Conservation (phyloP, 768 basidiomycete species). For the Lentinus brumalis region DNA sequence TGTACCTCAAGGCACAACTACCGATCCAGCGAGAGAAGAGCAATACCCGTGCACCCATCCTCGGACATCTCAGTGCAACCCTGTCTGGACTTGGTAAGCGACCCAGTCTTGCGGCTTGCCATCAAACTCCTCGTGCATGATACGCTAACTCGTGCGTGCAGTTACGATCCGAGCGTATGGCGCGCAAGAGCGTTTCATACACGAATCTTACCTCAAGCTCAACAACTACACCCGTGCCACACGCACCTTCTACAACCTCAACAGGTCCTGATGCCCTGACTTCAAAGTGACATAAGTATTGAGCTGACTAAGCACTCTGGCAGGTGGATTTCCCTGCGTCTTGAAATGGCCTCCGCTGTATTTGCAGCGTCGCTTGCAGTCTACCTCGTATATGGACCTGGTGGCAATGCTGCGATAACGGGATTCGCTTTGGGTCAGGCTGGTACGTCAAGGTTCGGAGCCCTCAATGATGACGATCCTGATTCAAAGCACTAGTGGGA, state of each 20-base stretch:
- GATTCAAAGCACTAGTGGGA: constrained; percentile 36
- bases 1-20: constrained; percentile 61
- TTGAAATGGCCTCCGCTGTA: constrained; percentile 56
- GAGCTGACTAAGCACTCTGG: neutral
- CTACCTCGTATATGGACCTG: constrained; percentile 50
- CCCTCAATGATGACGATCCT: neutral
- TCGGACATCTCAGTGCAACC: constrained; percentile 55
- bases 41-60: constrained; percentile 50
- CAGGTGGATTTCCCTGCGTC: constrained; percentile 47
- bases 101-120: neutral
- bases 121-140: no score
- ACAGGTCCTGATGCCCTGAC: constrained; percentile 18
- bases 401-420: constrained; percentile 42
- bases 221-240: constrained; percentile 47
- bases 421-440: constrained; percentile 47
- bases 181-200: constrained; percentile 46
- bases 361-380: constrained; percentile 53
- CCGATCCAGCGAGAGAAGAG: constrained; percentile 60
- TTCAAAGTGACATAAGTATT: no score
- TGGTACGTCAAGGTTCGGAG: constrained; percentile 27
- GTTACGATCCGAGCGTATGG: constrained; percentile 55
- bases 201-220: constrained; percentile 45
- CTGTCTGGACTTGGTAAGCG: constrained; percentile 48
- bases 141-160: neutral
- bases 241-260: constrained; percentile 50